Evolutionary conservation across 2,329 filamentous ascomycete genomes (phyloP).

Genomic region (Calycina herbarum): DNA sequence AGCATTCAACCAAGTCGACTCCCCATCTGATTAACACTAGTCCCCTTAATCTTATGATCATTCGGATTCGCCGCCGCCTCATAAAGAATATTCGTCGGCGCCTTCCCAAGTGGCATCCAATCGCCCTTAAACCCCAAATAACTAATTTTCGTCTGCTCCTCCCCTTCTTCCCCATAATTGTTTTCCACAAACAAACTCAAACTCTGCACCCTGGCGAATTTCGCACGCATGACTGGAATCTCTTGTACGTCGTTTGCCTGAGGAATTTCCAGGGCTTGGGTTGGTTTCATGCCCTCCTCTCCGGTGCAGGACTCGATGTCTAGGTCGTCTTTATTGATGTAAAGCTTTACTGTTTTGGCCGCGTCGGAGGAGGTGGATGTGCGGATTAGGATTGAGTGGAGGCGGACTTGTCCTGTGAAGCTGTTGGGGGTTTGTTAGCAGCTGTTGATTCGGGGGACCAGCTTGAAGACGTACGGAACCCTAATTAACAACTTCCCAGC

Average conservation of each 20-base stretch:
- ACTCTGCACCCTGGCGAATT: conserved; percentile 82
- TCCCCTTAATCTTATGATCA: conserved; percentile 74
- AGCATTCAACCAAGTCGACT: conserved; percentile 48
- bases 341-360: conserved; percentile 81
- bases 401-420: conserved; percentile 90
- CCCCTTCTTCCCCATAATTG: conserved; percentile 77
- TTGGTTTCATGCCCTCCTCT: conserved; percentile 50
- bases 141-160: conserved; percentile 72
- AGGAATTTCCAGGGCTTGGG: conserved; percentile 75
- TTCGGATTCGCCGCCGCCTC: conserved; percentile 90
- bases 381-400: conserved; percentile 85
- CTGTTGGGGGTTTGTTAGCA: conserved; percentile 44
- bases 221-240: conserved; percentile 79
- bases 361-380: conserved; percentile 70
- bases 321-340: conserved; percentile 81
- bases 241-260: conserved; percentile 84
- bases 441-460: neutral
- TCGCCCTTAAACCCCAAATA: conserved; percentile 95
- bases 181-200: conserved; percentile 87
- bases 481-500: conserved; percentile 95
- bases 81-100: conserved; percentile 84
- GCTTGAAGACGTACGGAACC: conserved; percentile 66
- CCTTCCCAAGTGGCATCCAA: conserved; percentile 82
- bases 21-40: conserved; percentile 54
- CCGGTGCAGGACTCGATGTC: conserved; percentile 53